Percentiles rank a stretch among this genome's conserved stretches.
phyloP scores from a whole-genome alignment of 306 rosid species.

The Vicia sativa region DNA sequence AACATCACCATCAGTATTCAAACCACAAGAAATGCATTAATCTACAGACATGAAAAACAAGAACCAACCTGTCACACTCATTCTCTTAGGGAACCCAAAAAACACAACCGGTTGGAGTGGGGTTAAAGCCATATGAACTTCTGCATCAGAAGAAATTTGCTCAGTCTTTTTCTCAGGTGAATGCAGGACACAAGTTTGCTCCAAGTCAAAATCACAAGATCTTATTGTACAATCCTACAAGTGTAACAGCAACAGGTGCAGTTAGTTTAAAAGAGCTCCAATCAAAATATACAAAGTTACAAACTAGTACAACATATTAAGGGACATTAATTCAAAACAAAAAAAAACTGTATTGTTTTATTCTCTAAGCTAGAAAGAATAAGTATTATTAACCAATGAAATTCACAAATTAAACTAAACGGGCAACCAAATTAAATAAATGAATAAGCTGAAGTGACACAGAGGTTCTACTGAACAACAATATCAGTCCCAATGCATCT shows the following conservation, averaged over 20 bases:
- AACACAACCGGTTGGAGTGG: slow-evolving; percentile 95
- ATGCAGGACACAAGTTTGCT: slow-evolving; percentile 93
- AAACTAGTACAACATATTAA: slow-evolving; percentile 27
- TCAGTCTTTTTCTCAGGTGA: slow-evolving; percentile 92
- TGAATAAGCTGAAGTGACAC: neutral
- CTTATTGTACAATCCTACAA: slow-evolving; percentile 93
- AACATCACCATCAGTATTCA: slow-evolving; percentile 26
- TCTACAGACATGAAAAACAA: slow-evolving; percentile 15
- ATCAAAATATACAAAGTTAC: slow-evolving; percentile 19
- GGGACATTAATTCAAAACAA: slow-evolving; percentile 15
- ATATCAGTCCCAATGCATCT: neutral
- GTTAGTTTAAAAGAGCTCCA: slow-evolving; percentile 38
- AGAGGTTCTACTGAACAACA: slow-evolving; percentile 25
- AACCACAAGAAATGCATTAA: slow-evolving; percentile 25
- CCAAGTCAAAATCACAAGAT: slow-evolving; percentile 95
- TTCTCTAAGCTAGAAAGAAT: neutral
- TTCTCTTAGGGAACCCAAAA: slow-evolving; percentile 83
- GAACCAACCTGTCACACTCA: slow-evolving; percentile 89
- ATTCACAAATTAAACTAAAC: slow-evolving; percentile 6
- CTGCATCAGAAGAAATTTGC: slow-evolving; percentile 80
- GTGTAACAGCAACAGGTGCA: slow-evolving; percentile 29
- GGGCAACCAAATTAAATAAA: neutral
- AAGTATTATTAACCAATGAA: neutral
- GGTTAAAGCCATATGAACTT: slow-evolving; percentile 95
- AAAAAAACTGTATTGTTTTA: neutral